Percentiles rank a stretch among this genome's conserved stretches.
phyloP scores from a whole-genome alignment of 768 basidiomycete species.

The Kwoniella bestiolae region DNA sequence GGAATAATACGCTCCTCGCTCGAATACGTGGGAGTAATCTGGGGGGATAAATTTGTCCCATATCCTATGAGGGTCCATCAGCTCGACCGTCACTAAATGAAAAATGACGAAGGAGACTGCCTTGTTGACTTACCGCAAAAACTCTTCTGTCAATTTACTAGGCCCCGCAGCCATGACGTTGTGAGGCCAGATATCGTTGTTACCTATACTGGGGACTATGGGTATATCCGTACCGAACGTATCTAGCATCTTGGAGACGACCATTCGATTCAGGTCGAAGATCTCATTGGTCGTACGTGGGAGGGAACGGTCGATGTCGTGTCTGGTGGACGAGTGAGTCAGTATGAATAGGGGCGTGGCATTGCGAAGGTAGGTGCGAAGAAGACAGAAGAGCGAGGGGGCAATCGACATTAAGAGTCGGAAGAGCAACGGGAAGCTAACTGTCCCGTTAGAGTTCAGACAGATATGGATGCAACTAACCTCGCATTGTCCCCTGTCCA shows the following conservation, averaged over 20 bases:
- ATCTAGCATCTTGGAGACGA: conserved; percentile 72
- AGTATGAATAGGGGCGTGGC: background rate
- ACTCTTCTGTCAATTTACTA: conserved; percentile 62
- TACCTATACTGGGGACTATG: conserved; percentile 81
- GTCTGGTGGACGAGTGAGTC: conserved; percentile 60
- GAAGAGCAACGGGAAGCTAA: too few relatives aligned
- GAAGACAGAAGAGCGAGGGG: conserved; percentile 39
- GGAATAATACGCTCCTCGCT: conserved; percentile 82
- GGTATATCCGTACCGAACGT: conserved; percentile 73
- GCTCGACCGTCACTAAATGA: background rate
- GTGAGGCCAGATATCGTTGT: conserved; percentile 84
- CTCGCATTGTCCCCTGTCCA: conserved; percentile 63
- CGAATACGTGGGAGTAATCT: conserved; percentile 76
- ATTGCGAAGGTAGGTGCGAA: background rate
- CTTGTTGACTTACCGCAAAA: conserved; percentile 67
- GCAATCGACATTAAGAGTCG: conserved; percentile 54
- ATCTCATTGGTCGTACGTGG: conserved; percentile 83
- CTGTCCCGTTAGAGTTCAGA: too few relatives aligned
- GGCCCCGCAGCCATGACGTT: conserved; percentile 59
- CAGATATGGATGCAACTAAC: conserved; percentile 22
- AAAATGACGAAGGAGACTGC: too few relatives aligned
- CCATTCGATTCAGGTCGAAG: conserved; percentile 69
- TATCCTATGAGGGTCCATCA: conserved; percentile 61
- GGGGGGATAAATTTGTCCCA: conserved; percentile 83
- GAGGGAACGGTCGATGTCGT: conserved; percentile 79